Conservation (phyloP, 257 asterid genomes). For the Eustoma russellianum region DNA sequence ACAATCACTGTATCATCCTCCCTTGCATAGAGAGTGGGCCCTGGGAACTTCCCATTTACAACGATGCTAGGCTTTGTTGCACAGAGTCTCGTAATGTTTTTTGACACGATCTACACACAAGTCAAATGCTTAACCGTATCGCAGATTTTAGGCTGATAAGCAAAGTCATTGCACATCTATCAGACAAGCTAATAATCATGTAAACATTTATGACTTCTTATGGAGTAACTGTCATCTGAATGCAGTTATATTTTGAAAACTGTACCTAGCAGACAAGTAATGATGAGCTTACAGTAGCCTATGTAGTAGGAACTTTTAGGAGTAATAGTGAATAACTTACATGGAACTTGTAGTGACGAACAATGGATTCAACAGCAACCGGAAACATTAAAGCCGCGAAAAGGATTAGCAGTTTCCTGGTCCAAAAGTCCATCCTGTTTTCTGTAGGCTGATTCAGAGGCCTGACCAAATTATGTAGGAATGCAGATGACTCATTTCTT, state of each 20-base stretch:
- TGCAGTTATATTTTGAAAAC: no score
- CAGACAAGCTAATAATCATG: neutral
- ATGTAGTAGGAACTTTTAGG: neutral
- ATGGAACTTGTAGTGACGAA: slow-evolving; percentile 52
- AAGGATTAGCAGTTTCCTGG: slow-evolving; percentile 17
- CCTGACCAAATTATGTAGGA: neutral
- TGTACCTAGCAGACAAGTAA: no score
- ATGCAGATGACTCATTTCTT: neutral
- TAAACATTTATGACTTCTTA: no score
- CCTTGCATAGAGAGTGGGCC: slow-evolving; percentile 62
- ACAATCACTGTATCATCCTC: slow-evolving; percentile 61
- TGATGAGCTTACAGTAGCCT: no score
- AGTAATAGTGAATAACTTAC: slow-evolving; percentile 22
- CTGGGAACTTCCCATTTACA: slow-evolving; percentile 68
- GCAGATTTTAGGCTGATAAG: no score
- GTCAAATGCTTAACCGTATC: no score
- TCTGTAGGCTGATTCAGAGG: neutral
- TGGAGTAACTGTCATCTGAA: no score
- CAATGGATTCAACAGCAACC: slow-evolving; percentile 19
- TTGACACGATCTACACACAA: slow-evolving; percentile 39
- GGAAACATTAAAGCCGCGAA: slow-evolving; percentile 18
- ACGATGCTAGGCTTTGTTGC: slow-evolving; percentile 42
- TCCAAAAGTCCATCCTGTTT: slow-evolving; percentile 13
- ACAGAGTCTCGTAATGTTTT: slow-evolving; percentile 40
- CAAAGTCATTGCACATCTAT: neutral